Conservation (phyloP, 345 rosid genomes). For the Leavenworthia alabamica region DNA sequence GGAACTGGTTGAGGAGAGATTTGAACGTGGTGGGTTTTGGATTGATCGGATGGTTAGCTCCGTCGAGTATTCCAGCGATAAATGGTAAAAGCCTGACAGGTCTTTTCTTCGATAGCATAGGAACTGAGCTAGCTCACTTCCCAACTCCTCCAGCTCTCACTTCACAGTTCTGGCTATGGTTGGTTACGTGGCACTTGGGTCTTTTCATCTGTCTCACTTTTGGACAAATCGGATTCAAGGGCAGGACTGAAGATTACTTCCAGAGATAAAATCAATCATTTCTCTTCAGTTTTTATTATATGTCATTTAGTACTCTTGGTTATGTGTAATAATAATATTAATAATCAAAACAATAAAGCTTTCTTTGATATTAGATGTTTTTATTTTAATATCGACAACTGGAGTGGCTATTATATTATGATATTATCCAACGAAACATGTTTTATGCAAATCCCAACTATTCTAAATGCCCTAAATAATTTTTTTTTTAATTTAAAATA, state of each 20-base stretch:
- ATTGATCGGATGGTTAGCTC: constrained; percentile 84
- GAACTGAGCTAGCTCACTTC: constrained; percentile 89
- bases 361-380: constrained; percentile 17
- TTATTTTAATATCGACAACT: neutral
- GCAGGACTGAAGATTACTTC: constrained; percentile 78
- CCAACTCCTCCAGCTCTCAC: constrained; percentile 68
- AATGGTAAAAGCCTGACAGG: constrained; percentile 83
- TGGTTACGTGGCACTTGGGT: constrained; percentile 80
- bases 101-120: constrained; percentile 90
- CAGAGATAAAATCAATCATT: constrained; percentile 9
- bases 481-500: too few species aligned
- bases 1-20: constrained; percentile 78
- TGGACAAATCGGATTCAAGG: constrained; percentile 97
- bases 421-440: too few species aligned
- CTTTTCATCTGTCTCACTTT: constrained; percentile 79
- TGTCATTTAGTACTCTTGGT: neutral
- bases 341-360: neutral
- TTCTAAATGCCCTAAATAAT: too few species aligned
- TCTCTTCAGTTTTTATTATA: neutral
- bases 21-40: constrained; percentile 82
- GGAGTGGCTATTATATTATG: too few species aligned
- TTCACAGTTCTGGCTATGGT: constrained; percentile 81
- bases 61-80: constrained; percentile 82
- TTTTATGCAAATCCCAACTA: too few species aligned
- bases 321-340: constrained; percentile 15